Conservation (phyloP, 176 grass and related monocot species). For the Carex parvula region DNA sequence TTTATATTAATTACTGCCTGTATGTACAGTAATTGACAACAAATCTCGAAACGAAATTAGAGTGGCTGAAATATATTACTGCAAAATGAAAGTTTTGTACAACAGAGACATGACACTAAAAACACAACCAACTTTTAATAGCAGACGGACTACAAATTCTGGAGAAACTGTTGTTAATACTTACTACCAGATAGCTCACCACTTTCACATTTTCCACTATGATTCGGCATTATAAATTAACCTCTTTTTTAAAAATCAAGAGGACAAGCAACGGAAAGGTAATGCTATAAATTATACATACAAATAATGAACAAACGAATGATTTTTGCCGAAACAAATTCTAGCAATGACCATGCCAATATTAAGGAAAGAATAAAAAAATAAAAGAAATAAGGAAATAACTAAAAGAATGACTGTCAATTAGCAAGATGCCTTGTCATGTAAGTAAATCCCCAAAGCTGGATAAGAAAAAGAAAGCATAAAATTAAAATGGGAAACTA, state of each 20-base stretch:
- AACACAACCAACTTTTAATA: neutral
- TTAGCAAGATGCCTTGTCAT: constrained; percentile 25
- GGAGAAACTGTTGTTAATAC: neutral
- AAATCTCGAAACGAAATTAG: neutral
- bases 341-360: neutral
- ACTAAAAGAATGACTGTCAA: neutral
- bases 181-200: neutral
- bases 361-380: constrained; percentile 13
- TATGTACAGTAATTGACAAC: neutral
- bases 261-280: neutral
- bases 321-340: constrained; percentile 10
- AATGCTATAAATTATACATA: constrained; percentile 17
- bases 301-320: constrained; percentile 20
- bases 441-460: constrained; percentile 49
- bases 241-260: constrained; percentile 1
- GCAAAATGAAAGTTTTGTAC: neutral
- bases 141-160: neutral
- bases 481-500: neutral
- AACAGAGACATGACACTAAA: neutral
- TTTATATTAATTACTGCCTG: neutral
- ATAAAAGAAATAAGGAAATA: neutral
- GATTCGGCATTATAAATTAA: neutral
- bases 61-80: neutral
- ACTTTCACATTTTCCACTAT: neutral
- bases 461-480: constrained; percentile 11